phyloP scores from a whole-genome alignment of 1,284 basidiomycete genomes.

The Apiotrichum gracile region DNA sequence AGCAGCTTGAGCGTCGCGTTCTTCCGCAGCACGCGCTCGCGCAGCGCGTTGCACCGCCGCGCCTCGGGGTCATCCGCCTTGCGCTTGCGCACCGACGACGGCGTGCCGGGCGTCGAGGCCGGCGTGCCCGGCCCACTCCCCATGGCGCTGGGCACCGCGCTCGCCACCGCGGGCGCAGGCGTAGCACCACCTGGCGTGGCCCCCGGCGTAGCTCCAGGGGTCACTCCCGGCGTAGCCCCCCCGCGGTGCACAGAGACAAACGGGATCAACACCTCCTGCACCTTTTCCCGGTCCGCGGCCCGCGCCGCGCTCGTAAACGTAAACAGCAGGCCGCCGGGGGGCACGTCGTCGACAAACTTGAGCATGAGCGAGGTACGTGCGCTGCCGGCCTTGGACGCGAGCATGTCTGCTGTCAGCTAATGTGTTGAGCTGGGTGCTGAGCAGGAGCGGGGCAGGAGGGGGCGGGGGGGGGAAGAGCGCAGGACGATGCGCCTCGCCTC shows the following conservation, averaged over 20 bases:
- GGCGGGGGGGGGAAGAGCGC: no score
- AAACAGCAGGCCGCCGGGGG: constrained; percentile 40
- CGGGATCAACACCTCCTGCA: constrained; percentile 43
- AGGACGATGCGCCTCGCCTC: no score
- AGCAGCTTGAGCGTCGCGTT: constrained; percentile 68
- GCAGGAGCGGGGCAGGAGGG: no score
- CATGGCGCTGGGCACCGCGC: neutral
- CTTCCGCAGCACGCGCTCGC: constrained; percentile 67
- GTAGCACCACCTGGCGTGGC: constrained; percentile 4
- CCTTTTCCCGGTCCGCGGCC: constrained; percentile 33
- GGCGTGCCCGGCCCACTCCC: constrained; percentile 4
- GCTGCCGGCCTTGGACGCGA: constrained; percentile 40
- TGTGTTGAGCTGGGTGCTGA: no score
- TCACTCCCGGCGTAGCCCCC: constrained; percentile 5
- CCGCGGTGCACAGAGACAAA: constrained; percentile 39
- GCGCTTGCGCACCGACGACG: constrained; percentile 10
- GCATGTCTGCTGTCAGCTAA: constrained; percentile 33
- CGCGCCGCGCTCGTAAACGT: constrained; percentile 33
- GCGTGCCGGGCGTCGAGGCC: constrained; percentile 13
- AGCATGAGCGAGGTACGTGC: constrained; percentile 39
- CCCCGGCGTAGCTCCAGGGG: neutral
- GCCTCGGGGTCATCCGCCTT: constrained; percentile 10
- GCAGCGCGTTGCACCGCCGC: constrained; percentile 50
- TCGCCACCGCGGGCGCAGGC: constrained; percentile 7
- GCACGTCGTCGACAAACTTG: constrained; percentile 42